phyloP scores from a whole-genome alignment of 108 stramenopile genomes.

The Cyclotella cryptica region DNA sequence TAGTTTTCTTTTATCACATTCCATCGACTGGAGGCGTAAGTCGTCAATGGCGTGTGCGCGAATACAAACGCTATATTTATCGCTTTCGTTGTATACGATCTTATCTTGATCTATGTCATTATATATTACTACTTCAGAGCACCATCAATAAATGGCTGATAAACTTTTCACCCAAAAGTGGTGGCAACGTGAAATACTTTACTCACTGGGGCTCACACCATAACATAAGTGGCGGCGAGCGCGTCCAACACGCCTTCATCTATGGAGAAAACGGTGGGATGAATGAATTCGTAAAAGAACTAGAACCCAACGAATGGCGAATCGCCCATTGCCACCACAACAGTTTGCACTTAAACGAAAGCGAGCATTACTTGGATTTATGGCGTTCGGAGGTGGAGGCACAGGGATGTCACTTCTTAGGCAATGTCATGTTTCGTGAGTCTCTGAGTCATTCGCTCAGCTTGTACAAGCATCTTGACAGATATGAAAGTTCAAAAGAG shows the following conservation, averaged over 20 bases:
- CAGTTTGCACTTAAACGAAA: slow-evolving; percentile 25
- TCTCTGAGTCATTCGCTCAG: slow-evolving; percentile 25
- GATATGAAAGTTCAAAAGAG: slow-evolving; percentile 6
- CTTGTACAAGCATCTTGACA: slow-evolving; percentile 23
- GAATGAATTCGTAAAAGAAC: slow-evolving; percentile 12
- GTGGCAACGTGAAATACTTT: slow-evolving; percentile 22
- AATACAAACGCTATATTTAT: neutral
- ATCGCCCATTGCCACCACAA: slow-evolving; percentile 28
- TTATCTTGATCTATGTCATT: neutral
- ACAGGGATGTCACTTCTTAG: slow-evolving; percentile 24
- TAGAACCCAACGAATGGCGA: slow-evolving; percentile 25
- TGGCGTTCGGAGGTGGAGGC: slow-evolving; percentile 22
- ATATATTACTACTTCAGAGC: neutral
- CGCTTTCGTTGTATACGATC: neutral
- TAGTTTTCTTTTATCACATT: slow-evolving; percentile 36
- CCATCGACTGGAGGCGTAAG: slow-evolving; percentile 26
- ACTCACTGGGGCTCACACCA: slow-evolving; percentile 10
- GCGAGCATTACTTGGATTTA: slow-evolving; percentile 13
- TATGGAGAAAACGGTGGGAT: slow-evolving; percentile 10
- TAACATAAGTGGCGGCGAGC: neutral
- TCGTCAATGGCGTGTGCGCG: neutral
- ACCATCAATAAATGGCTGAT: slow-evolving; percentile 27
- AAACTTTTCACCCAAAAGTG: neutral
- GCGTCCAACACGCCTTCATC: neutral
- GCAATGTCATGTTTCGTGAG: slow-evolving; percentile 34